Evolutionary conservation across 176 grass and related monocot genomes (phyloP), one percentile per base, ranked within the genome.

Genomic region (Phragmites australis): DNA sequence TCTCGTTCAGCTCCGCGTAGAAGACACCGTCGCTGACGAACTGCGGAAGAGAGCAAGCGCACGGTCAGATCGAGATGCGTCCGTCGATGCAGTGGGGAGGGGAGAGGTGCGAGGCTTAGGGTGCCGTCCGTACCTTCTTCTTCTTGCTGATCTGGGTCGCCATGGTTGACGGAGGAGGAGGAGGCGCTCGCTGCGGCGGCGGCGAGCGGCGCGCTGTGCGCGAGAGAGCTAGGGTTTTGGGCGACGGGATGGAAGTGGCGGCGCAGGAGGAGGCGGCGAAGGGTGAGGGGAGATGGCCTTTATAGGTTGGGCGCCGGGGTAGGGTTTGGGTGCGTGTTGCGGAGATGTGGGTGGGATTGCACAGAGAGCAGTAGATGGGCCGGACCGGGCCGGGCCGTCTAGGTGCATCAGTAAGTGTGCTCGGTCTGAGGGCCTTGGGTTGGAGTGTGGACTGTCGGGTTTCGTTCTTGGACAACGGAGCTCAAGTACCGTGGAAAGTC

Each of bases 91-190:
- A 1, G 1, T 2, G 27, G 4, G 41, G 6, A 0, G 9, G 11
- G 9, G 27, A 34, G 1, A n/a, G 14, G 0, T 6, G 59, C 0
- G 11, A 21, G 18, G 70, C 16, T 43, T 34, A 13, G n/a, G 41
- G 12, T n/a, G n/a, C n/a, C n/a, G n/a, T 1, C 22, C 41, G 42
- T 83, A 87, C 93, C 93, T 97, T 97, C 90, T 90, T 93, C 88
- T 93, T 97, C 85, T 97, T 97, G 83, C 93, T 97, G 85, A 93
- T 93, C 80, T 97, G 93, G 81, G 90, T 82, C 76, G 90, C 85
- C 90, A 97, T 93, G 85, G 49, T 34, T 72, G 68, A 77, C 37
- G 70, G 75, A 32, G 60, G 42, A 6, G 32, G 82, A 89, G 6
- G 25, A 22, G n/a, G 39, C 57, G 85, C 65, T 71, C 47, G 68